These are phyloP conservation scores for Beauveria brongniartii DNA, from an alignment of 2,329 filamentous ascomycete species.

Conservation along the genomic window DNA sequence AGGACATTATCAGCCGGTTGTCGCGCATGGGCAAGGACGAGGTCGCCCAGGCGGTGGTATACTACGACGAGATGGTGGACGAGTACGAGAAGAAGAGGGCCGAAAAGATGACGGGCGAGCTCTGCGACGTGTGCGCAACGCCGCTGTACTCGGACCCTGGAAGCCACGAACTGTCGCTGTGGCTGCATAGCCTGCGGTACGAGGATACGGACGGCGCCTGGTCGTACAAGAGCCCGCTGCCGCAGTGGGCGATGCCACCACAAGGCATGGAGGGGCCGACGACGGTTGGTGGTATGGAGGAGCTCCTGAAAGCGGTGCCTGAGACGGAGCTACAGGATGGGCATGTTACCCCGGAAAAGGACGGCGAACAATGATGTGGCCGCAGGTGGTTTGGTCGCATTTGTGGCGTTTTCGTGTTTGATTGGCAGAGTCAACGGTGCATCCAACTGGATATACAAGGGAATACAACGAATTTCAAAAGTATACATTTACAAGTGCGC, in stretches of 20 bases:
- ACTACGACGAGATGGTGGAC: conserved; percentile 89
- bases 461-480: not conserved
- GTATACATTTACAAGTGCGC: not conserved
- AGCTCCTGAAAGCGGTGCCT: conserved; percentile 45
- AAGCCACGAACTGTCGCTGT: conserved; percentile 81
- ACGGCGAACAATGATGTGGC: not conserved
- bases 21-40: conserved; percentile 91
- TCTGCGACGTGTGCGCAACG: conserved; percentile 75
- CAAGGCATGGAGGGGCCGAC: conserved; percentile 62
- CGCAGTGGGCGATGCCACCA: conserved; percentile 80
- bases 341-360: conserved; percentile 34
- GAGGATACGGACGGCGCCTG: conserved; percentile 75
- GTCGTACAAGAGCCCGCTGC: conserved; percentile 80
- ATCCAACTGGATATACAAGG: not conserved
- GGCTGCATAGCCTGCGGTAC: conserved; percentile 87
- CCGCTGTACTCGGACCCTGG: conserved; percentile 91
- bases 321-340: conserved; percentile 17
- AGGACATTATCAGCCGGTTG: conserved; percentile 80
- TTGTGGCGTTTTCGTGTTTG: not conserved
- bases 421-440: not conserved
- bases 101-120: conserved; percentile 83
- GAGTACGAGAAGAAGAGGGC: conserved; percentile 84
- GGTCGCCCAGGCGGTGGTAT: conserved; percentile 80
- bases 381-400: not conserved
- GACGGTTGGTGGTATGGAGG: conserved; percentile 54